A percentile compares a stretch with the other conserved stretches of the same genome.
These are phyloP conservation scores for Solanum corneliomulleri DNA, from an alignment of 257 asterid species.

Conservation along the genomic window DNA sequence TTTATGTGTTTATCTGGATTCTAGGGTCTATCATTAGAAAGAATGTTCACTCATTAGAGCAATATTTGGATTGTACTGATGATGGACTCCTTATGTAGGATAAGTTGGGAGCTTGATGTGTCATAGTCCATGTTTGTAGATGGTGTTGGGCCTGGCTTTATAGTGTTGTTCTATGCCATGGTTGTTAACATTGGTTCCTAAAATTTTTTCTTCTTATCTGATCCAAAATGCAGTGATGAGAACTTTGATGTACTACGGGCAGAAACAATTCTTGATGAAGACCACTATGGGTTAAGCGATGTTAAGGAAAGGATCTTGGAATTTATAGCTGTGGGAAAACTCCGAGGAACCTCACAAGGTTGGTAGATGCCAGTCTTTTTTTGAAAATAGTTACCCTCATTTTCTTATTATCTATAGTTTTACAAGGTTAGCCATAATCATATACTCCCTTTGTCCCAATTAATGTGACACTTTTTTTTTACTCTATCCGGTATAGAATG, in stretches of 20 bases:
- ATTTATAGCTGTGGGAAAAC: slow-evolving; percentile 96
- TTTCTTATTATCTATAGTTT: neutral
- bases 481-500: neutral
- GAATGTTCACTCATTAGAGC: neutral
- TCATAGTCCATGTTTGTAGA: neutral
- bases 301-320: slow-evolving; percentile 98
- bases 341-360: slow-evolving; percentile 99
- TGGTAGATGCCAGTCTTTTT: slow-evolving; percentile 1
- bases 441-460: neutral
- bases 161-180: neutral
- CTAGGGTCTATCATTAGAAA: neutral
- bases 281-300: slow-evolving; percentile 92
- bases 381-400: neutral
- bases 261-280: slow-evolving; percentile 88
- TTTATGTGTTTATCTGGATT: neutral
- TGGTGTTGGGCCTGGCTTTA: neutral
- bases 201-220: slow-evolving; percentile 6
- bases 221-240: slow-evolving; percentile 53
- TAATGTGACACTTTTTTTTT: neutral
- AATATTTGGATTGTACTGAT: neutral
- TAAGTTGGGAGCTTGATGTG: neutral
- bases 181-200: neutral
- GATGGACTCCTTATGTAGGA: neutral
- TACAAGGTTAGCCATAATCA: neutral
- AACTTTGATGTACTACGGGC: slow-evolving; percentile 83